Evolutionary conservation across 306 rosid genomes (phyloP).

Genomic region (Cicer yamashitae): DNA sequence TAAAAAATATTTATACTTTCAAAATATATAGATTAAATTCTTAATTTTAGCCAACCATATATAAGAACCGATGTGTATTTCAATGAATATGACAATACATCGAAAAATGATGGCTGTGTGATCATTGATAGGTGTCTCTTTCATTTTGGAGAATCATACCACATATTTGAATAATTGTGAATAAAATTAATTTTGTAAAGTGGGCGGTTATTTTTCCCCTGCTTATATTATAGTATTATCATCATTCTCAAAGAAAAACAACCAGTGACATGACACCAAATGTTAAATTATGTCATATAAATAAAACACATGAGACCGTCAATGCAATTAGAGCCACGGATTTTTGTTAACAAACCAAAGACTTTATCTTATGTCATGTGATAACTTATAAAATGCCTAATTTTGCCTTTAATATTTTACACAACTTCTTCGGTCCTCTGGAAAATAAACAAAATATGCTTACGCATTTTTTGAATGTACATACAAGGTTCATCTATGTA

Average conservation of each 20-base stretch:
- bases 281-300: constrained; percentile 32
- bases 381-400: constrained; percentile 27
- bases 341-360: constrained; percentile 32
- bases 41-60: no score
- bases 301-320: constrained; percentile 46
- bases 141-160: constrained; percentile 34
- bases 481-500: no score
- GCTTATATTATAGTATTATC: constrained; percentile 6
- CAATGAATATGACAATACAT: constrained; percentile 1
- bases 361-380: not conserved
- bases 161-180: constrained; percentile 43
- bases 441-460: no score
- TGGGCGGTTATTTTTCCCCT: constrained; percentile 28
- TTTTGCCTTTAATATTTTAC: constrained; percentile 25
- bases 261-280: constrained; percentile 25
- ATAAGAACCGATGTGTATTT: no score
- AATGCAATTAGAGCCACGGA: constrained; percentile 48
- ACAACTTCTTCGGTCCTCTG: no score
- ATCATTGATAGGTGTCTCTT: constrained; percentile 35
- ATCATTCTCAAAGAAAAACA: constrained; percentile 32
- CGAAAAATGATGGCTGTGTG: not conserved
- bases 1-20: no score
- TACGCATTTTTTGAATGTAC: no score
- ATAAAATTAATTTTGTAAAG: constrained; percentile 40
- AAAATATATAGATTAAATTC: no score